These are phyloP conservation scores for Leccinum pachyderme DNA, from an alignment of 1,284 basidiomycete species.

Conservation along the genomic window DNA sequence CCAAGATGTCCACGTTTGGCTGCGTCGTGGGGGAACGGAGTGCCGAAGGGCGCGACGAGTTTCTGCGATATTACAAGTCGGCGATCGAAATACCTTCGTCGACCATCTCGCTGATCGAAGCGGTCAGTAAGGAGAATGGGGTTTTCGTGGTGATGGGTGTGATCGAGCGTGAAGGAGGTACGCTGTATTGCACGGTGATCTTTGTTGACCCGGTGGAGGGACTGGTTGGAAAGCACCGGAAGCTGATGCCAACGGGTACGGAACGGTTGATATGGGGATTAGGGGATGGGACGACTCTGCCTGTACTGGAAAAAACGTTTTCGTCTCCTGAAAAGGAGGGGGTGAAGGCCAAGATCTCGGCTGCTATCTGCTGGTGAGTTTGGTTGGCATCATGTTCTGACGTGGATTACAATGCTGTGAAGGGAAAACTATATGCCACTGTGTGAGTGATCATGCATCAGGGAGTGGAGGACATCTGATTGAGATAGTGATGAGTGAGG, in stretches of 20 bases:
- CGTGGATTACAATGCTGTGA: not conserved
- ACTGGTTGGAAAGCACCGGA: slow-evolving; percentile 66
- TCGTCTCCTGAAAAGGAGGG: slow-evolving; percentile 19
- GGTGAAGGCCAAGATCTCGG: slow-evolving; percentile 54
- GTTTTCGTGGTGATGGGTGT: slow-evolving; percentile 70
- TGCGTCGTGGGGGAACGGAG: slow-evolving; percentile 54
- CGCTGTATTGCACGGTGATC: slow-evolving; percentile 69
- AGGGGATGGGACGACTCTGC: slow-evolving; percentile 51
- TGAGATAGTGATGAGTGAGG: slow-evolving; percentile 41
- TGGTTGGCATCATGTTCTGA: not conserved
- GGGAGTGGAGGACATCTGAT: not conserved
- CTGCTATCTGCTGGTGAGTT: slow-evolving; percentile 65
- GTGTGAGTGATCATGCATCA: slow-evolving; percentile 36
- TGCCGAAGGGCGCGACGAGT: slow-evolving; percentile 59
- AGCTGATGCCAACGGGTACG: slow-evolving; percentile 67
- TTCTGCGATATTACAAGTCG: slow-evolving; percentile 51
- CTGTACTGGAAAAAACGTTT: slow-evolving; percentile 42
- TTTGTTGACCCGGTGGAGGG: slow-evolving; percentile 61
- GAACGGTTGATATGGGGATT: slow-evolving; percentile 73
- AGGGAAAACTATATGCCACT: slow-evolving; percentile 82
- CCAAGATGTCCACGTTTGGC: slow-evolving; percentile 62
- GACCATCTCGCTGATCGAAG: slow-evolving; percentile 48
- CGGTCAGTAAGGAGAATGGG: slow-evolving; percentile 46
- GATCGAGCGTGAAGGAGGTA: slow-evolving; percentile 64
- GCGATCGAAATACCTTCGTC: slow-evolving; percentile 60